These are phyloP conservation scores for Colletotrichum gigasporum DNA, from an alignment of 2,329 filamentous ascomycete species.

Conservation along the genomic window DNA sequence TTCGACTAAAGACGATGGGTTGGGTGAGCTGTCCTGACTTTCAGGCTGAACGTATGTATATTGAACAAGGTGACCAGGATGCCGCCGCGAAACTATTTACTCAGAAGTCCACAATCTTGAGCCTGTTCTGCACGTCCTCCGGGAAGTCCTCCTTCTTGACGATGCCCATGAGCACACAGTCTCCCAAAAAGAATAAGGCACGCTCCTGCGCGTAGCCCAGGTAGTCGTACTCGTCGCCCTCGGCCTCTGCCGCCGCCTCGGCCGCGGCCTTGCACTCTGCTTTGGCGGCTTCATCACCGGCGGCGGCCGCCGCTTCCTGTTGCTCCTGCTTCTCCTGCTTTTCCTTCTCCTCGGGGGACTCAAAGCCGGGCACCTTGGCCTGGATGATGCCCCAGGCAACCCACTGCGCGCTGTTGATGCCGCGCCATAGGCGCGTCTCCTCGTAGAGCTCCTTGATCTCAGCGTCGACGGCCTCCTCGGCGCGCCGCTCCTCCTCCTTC, in stretches of 20 bases:
- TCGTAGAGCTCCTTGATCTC: constrained; percentile 77
- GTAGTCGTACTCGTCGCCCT: constrained; percentile 89
- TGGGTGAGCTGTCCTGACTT: no score
- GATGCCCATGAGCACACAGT: constrained; percentile 81
- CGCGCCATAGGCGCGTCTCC: constrained; percentile 86
- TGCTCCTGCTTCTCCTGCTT: constrained; percentile 36
- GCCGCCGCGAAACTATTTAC: not conserved
- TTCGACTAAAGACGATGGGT: no score
- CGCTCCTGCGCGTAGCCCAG: constrained; percentile 90
- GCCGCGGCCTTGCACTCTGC: constrained; percentile 31
- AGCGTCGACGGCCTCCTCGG: constrained; percentile 72
- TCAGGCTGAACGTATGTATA: no score
- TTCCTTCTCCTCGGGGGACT: constrained; percentile 49
- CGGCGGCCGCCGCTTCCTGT: constrained; percentile 36
- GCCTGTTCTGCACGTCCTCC: constrained; percentile 64
- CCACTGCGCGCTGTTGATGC: constrained; percentile 91
- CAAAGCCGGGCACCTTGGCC: constrained; percentile 82
- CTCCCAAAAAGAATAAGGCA: constrained; percentile 94
- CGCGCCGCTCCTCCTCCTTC: constrained; percentile 68
- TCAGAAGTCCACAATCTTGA: constrained; percentile 77
- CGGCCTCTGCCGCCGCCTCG: constrained; percentile 53
- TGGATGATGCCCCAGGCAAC: constrained; percentile 97
- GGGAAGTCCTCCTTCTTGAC: constrained; percentile 81
- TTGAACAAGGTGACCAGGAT: no score
- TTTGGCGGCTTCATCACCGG: constrained; percentile 37